Percentiles rank a stretch among this genome's conserved stretches.
Conservation (phyloP, 495 filamentous ascomycete genomes). For the Aspergillus sclerotioniger region DNA sequence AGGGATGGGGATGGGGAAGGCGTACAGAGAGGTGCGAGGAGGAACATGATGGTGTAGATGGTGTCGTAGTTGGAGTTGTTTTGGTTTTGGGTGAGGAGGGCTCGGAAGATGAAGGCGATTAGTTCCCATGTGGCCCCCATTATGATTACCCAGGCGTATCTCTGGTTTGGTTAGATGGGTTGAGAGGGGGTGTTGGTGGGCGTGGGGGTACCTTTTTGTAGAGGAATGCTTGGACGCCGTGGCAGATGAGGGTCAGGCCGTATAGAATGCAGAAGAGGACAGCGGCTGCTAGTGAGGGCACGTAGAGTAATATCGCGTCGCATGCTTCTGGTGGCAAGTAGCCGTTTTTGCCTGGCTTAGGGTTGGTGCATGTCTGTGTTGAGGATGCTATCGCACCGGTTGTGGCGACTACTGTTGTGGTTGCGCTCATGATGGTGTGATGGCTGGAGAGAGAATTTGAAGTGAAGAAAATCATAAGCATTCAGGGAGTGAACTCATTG, state of each 20-base stretch:
- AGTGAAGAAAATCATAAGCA: not conserved
- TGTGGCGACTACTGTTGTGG: not conserved
- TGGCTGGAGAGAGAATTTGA: not conserved
- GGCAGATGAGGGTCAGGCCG: constrained; percentile 26
- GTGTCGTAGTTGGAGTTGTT: constrained; percentile 11
- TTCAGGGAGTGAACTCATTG: no score
- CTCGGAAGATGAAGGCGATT: constrained; percentile 38
- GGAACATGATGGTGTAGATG: constrained; percentile 25
- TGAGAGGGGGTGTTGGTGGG: not conserved
- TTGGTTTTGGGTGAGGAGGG: constrained; percentile 26
- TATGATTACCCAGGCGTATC: constrained; percentile 54
- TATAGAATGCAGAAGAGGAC: constrained; percentile 37
- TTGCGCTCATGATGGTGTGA: not conserved
- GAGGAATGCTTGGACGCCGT: constrained; percentile 33
- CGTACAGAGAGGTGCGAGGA: constrained; percentile 30
- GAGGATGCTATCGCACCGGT: not conserved
- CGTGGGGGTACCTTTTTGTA: constrained; percentile 23
- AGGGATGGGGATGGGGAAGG: constrained; percentile 3
- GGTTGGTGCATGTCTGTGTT: not conserved
- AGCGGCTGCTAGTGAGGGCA: constrained; percentile 34
- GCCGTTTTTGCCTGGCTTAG: constrained; percentile 27
- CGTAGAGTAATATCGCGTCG: constrained; percentile 25
- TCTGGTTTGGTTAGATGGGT: constrained; percentile 19
- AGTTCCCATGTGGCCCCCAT: constrained; percentile 50
- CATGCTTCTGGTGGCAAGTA: constrained; percentile 35